phyloP scores from a whole-genome alignment of 1,284 basidiomycete species.

The Leccinum griseonigrum region DNA sequence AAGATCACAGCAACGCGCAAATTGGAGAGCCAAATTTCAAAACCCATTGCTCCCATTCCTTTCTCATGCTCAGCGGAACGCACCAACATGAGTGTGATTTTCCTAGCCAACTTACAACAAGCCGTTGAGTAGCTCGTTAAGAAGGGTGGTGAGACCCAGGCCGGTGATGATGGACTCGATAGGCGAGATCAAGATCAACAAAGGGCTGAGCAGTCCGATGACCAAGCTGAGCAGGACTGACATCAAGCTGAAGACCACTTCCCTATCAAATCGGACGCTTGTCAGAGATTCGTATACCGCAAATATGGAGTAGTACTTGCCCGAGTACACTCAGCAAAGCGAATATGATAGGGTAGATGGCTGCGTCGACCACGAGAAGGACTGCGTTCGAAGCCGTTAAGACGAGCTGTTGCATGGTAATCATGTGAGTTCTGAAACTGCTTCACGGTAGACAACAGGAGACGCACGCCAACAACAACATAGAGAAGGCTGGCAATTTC shows the following conservation, averaged over 20 bases:
- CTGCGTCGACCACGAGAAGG: conserved; percentile 9
- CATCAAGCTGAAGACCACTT: conserved; percentile 9
- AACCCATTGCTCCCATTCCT: neutral
- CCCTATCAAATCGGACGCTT: neutral
- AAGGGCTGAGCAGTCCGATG: conserved; percentile 4
- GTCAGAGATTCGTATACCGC: neutral
- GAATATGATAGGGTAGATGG: conserved; percentile 1
- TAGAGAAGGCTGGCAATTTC: conserved; percentile 13
- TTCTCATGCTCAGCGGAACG: neutral
- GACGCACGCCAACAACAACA: conserved; percentile 9
- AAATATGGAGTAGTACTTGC: conserved; percentile 1
- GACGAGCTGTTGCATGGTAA: conserved; percentile 9
- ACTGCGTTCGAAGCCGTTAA: conserved; percentile 2
- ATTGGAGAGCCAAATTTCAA: neutral
- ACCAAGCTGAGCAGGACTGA: conserved; percentile 6
- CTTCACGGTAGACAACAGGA: neutral
- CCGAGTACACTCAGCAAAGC: conserved; percentile 1
- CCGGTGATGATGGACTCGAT: conserved; percentile 8
- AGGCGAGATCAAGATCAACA: conserved; percentile 11
- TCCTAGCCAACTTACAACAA: conserved; percentile 2
- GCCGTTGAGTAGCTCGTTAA: conserved; percentile 6
- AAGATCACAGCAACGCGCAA: neutral
- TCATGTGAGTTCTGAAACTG: conserved; percentile 1
- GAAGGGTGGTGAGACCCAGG: conserved; percentile 8
- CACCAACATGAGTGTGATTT: neutral